Base-by-base conservation (phyloP, 139 green algal species). In the Chlamydomonas applanata region DNA sequence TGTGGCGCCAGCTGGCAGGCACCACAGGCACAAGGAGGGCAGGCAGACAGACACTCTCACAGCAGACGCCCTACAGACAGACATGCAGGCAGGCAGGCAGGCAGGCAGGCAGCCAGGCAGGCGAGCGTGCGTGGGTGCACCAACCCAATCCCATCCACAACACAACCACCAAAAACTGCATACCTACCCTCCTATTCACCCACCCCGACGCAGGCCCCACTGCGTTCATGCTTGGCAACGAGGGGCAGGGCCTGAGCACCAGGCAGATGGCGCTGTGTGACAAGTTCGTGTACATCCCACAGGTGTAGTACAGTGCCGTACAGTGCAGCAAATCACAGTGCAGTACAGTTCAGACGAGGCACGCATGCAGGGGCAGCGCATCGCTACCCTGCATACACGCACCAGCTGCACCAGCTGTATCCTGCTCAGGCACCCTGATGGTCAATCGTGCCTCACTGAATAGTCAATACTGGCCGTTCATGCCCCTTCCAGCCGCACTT, bases 171-270 rank as follows among this genome's bases (percentile, higher is more conserved):
- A 34, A 63, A 25, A 24, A 44, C 20, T 45, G 17, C 27, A 14
- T 53, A 19, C 13, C 57, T 24, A 13, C 14, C 46, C 46, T 62
- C n/a, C 25, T 11, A 46, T n/a, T n/a, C n/a, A n/a, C n/a, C n/a
- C n/a, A n/a, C 4, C 27, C 45, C 24, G 3, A 76, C 44, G 13
- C 80, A 81, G 93, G 93, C 25, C 80, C 81, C 29, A 95, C 91
- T 3, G 94, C 94, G 0, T 97, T 98, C 79, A 93, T 98, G 86
- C 73, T 98, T 4, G 94, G 94, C 5, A 98, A 98, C 68, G 94
- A 98, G 83, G 95, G 95, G 1, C 78, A 90, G 25, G 95, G 95
- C 14, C 62, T 99, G 67, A 91, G 74, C n/a, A 68, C 84, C 5
- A 79, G 80, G 4, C 91, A 98, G 83, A 87, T 95, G 73, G 69